Base-by-base conservation (phyloP, 129 eudicot genomes). In the Erigeron canadensis region DNA sequence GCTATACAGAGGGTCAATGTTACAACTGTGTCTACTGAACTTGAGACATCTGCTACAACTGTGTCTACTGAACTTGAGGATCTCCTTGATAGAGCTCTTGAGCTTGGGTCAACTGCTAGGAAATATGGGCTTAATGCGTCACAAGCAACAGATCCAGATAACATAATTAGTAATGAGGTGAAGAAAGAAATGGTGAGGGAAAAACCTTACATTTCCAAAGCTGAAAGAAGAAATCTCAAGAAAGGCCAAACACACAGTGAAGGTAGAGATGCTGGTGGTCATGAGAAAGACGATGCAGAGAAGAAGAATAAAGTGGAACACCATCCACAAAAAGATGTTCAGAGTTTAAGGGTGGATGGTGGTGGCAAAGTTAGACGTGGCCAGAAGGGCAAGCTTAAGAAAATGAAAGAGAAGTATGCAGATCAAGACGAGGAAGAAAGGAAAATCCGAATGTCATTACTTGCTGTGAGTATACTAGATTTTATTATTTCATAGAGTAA, bases 371-470 rank as follows among this genome's bases (percentile, higher is more conserved):
- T 77, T 48, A 82, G 86, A 48, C 95, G 98, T 71, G 98, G 98
- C 13, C 96, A 94, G 83, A 94, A 67, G 76, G 81, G 92, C 62
- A 94, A 94, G 80, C 87, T 94, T 40, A 94, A 94, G 85, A 94
- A 94, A 83, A 89, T 94, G 78, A 94, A 94, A 85, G 98, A 93
- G 69, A 94, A 89, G 73, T 94, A 94, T 76, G 95, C 93, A 7
- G 96, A 94, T 80, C 98, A 94, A 69, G 96, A 94, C 43, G 98
- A 94, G 83, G 98, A 94, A 69, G 98, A 89, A 77, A 84, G 96
- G 51, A 84, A 76, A 62, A 84, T 94, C 62, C 81, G 96, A 63
- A 94, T 94, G 92, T 89, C 95, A 68, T 81, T 94, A 77, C 87
- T 94, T 63, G 98, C 90, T 15, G 98, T 94, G 63, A 94, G 96